Base-by-base conservation (phyloP, 164 flowering plant species). In the Aristolochia contorta region DNA sequence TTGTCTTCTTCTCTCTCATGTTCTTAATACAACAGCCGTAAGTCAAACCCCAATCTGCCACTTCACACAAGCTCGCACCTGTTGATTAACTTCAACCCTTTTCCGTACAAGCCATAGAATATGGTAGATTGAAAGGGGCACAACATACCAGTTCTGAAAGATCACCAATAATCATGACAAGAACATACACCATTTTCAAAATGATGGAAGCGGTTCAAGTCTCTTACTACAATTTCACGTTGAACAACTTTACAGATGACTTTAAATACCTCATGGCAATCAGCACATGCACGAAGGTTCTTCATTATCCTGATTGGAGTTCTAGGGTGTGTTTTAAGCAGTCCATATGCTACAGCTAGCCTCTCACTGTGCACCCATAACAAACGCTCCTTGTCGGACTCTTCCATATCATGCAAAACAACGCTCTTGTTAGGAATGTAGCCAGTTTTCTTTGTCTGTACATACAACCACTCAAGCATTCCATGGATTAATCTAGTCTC, bases 121-220 rank as follows among this genome's bases (percentile, higher is more conserved):
- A 27, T 27, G 30, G 30, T 10, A 37, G 9, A 37, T 10, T 8
- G 43, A 37, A 6, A 3, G n/a, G 43, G 43, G 7, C 43, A 37
- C 7, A 10, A 37, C 7, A 10, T 16, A 6, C 22, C 6, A 50
- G 19, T 18, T 50, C 20, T 15, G 18, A 10, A 48, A 4, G 3
- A 58, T 84, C 77, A 92, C 98, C 98, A 92, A 70, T 83, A 89
- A 77, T 86, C 96, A 69, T 81, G 79, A 67, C 97, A 92, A n/a
- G 96, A 87, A 74, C 97, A 89, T n/a, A 57, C 14, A 10, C 97
- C 97, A 59, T 74, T 65, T 22, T 77, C 73, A 65, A 92, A 87
- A 73, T 84, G 94, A 78, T 93, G 98, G 72, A 86, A 93, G n/a
- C 98, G 80, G 48, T 93, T 87, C 69, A 87, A 79, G 70, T 90